Percentiles rank a stretch among this genome's conserved stretches.
Conservation (phyloP, 805 yeast genomes). For the Maudiozyma pseudohumilis region DNA sequence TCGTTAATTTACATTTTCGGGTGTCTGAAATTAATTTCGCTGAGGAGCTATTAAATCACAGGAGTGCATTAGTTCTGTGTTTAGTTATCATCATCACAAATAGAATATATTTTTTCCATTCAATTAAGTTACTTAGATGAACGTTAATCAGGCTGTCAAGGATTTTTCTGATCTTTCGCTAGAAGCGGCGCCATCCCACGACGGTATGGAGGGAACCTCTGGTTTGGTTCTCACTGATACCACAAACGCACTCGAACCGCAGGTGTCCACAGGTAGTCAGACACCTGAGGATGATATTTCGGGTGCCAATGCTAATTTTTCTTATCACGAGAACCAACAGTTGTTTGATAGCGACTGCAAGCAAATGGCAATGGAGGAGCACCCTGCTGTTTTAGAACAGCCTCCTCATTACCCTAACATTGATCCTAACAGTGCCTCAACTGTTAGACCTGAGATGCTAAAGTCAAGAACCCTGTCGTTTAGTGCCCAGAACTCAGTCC, state of each 20-base stretch:
- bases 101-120: too few species aligned
- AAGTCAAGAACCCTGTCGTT: constrained; percentile 16
- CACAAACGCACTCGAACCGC: neutral
- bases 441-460: neutral
- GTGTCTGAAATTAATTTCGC: too few species aligned
- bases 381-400: constrained; percentile 11
- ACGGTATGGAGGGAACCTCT: constrained; percentile 13
- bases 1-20: too few species aligned
- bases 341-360: constrained; percentile 25
- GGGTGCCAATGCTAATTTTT: constrained; percentile 19
- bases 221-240: constrained; percentile 7
- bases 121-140: constrained; percentile 2
- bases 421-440: neutral
- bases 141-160: constrained; percentile 3
- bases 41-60: too few species aligned
- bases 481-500: constrained; percentile 20
- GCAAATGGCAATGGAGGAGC: constrained; percentile 24
- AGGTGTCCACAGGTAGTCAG: neutral
- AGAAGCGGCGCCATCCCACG: constrained; percentile 23
- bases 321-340: constrained; percentile 27
- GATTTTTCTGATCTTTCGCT: constrained; percentile 16
- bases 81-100: too few species aligned
- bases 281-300: constrained; percentile 4
- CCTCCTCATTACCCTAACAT: constrained; percentile 7
- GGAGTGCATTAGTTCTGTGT: too few species aligned